Base-by-base conservation (phyloP, 2,329 filamentous ascomycete genomes). In the Aspergillus pseudoglaucus region DNA sequence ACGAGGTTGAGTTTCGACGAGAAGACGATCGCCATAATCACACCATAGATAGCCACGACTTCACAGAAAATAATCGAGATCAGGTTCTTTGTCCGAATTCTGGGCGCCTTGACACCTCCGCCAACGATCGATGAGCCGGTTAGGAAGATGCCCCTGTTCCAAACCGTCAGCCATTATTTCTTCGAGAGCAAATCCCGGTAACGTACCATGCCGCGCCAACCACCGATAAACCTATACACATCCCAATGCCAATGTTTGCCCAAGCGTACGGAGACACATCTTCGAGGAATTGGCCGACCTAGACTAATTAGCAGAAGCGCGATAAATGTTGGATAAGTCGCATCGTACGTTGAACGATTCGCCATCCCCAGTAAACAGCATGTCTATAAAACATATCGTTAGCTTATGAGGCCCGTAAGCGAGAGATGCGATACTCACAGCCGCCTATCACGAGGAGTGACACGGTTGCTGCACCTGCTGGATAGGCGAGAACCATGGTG, bases 41-140 rank as follows among this genome's bases (percentile, higher is more conserved):
- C 91, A 62, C 94, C 94, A 79, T 98, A 98, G 71, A 98, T 98
- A 72, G 93, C 93, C 64, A 98, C 93, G 65, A 98, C 93, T 75
- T 98, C 93, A 77, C 93, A 98, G 76, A 98, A 98, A 75, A 98
- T 97, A 72, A 98, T 98, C 63, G 91, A 97, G 69, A 98, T 97
- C 65, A 98, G 74, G 78, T 98, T 98, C 84, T 98, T 98, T 55
- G 93, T 98, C 69, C 93, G 88, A 74, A 98, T 98, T 62, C 93
- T 87, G 33, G 94, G 94, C 41, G 93, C 91, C 72, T 88, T 91
- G 65, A 98, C 93, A 76, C 93, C 93, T 61, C 88, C 93, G 64
- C 94, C 94, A 58, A 98, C 81, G 68, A 98, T 98, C 49, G 93
- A 95, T 50, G 90, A 94, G 61, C 94, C 94, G 30, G 93, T 98